phyloP scores from a whole-genome alignment of 2,329 filamentous ascomycete species.

The Dryadomyces sulphureus region DNA sequence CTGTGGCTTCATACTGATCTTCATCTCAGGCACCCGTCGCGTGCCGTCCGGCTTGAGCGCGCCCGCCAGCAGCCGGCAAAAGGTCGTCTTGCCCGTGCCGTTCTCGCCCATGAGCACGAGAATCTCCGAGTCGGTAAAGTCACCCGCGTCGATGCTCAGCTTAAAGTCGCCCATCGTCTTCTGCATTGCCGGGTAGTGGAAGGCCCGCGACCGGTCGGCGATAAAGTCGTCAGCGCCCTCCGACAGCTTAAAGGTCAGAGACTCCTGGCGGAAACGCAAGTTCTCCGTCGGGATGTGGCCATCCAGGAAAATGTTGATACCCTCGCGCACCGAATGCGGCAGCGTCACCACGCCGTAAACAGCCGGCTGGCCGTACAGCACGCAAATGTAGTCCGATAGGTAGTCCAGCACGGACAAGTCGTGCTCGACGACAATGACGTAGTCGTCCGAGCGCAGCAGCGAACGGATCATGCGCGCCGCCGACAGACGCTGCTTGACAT shows the following conservation, averaged over 20 bases:
- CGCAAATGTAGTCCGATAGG: slow-evolving; percentile 95
- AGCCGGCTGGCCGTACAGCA: slow-evolving; percentile 88
- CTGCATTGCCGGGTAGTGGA: slow-evolving; percentile 78
- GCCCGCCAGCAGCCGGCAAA: slow-evolving; percentile 91
- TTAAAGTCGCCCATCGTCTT: slow-evolving; percentile 83
- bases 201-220: slow-evolving; percentile 69
- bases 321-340: slow-evolving; percentile 90
- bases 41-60: slow-evolving; percentile 78
- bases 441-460: slow-evolving; percentile 75
- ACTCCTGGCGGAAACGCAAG: slow-evolving; percentile 93
- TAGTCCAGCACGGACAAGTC: slow-evolving; percentile 98
- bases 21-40: slow-evolving; percentile 75
- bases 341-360: slow-evolving; percentile 97
- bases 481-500: slow-evolving; percentile 96
- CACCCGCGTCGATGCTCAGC: slow-evolving; percentile 55
- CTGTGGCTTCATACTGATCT: slow-evolving; percentile 76
- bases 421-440: slow-evolving; percentile 98
- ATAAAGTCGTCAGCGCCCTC: slow-evolving; percentile 83
- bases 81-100: slow-evolving; percentile 94
- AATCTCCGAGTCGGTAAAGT: slow-evolving; percentile 96
- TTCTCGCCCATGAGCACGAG: slow-evolving; percentile 99
- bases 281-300: slow-evolving; percentile 95
- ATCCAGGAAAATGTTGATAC: slow-evolving; percentile 98
- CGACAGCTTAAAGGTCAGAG: slow-evolving; percentile 83
- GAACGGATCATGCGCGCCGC: slow-evolving; percentile 87